Percentiles rank a stretch among this genome's conserved stretches.
Evolutionary conservation across 192 early-diverging fungal genomes (phyloP).

Genomic region (Coemansia sp.): DNA sequence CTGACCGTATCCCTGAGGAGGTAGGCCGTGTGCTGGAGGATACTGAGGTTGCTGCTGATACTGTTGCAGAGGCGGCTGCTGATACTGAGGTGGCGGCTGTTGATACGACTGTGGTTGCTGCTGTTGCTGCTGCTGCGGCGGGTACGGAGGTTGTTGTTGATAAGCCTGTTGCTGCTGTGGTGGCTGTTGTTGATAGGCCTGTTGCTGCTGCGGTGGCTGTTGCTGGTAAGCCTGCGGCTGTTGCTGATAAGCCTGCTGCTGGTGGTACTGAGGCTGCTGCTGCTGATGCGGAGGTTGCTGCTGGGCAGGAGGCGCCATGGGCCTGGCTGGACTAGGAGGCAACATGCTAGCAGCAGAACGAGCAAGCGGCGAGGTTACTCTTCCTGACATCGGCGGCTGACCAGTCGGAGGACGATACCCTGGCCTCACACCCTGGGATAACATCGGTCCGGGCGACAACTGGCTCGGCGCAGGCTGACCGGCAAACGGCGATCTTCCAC

Average conservation of each 20-base stretch:
- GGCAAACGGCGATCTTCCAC: slow-evolving; percentile 38
- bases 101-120: not conserved
- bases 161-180: not conserved
- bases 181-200: not conserved
- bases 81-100: not conserved
- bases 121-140: slow-evolving; percentile 2
- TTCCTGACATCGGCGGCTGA: slow-evolving; percentile 14
- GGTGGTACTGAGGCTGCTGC: not conserved
- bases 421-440: slow-evolving; percentile 21
- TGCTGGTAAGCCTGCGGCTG: not conserved
- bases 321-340: slow-evolving; percentile 11
- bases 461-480: slow-evolving; percentile 43
- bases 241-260: not conserved
- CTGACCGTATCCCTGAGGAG: slow-evolving; percentile 21
- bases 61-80: slow-evolving; percentile 4
- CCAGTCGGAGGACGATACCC: slow-evolving; percentile 18
- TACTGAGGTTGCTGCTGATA: slow-evolving; percentile 13
- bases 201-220: slow-evolving; percentile 3
- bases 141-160: slow-evolving; percentile 15
- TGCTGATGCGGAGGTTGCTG: slow-evolving; percentile 12
- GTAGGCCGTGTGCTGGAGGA: slow-evolving; percentile 13
- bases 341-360: slow-evolving; percentile 19
- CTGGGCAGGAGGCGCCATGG: slow-evolving; percentile 23
- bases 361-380: slow-evolving; percentile 47
- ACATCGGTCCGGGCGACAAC: slow-evolving; percentile 23